Evolutionary conservation across 2,329 filamentous ascomycete genomes (phyloP).

Genomic region (Arthrobotrys sinensis): DNA sequence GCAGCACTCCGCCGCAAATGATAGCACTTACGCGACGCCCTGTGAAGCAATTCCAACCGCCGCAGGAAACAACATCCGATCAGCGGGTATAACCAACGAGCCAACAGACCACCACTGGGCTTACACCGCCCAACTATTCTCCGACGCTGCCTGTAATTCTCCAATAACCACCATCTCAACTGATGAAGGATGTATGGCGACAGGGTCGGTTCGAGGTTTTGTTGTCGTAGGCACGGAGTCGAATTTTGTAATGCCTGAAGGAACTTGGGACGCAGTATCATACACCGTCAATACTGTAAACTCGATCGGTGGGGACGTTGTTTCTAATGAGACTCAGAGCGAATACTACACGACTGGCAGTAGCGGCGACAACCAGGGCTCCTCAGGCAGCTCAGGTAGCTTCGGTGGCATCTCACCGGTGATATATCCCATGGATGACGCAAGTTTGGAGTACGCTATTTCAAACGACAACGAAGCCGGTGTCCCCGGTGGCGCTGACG

Average conservation of each 20-base stretch:
- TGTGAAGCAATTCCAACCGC: conserved; percentile 20
- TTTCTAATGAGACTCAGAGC: conserved; percentile 26
- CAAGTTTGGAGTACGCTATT: neutral
- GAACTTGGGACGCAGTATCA: neutral
- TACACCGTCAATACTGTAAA: conserved; percentile 6
- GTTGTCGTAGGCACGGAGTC: conserved; percentile 5
- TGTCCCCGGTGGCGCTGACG: conserved; percentile 19
- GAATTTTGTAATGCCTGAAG: neutral
- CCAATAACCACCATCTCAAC: neutral
- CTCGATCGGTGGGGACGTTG: conserved; percentile 10
- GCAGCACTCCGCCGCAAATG: conserved; percentile 21
- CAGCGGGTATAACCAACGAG: conserved; percentile 1
- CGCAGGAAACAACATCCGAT: neutral
- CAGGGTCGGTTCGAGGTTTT: conserved; percentile 1
- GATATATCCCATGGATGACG: conserved; percentile 28
- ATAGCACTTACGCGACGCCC: conserved; percentile 2
- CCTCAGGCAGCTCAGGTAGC: neutral
- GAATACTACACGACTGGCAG: neutral
- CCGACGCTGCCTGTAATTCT: conserved; percentile 17
- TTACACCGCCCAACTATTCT: conserved; percentile 16
- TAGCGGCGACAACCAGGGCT: neutral
- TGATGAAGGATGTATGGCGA: neutral
- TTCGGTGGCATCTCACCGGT: neutral
- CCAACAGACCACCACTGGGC: conserved; percentile 6
- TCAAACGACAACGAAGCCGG: neutral